Conservation (phyloP, 2,329 filamentous ascomycete species). For the Lasiodiplodia citricola region DNA sequence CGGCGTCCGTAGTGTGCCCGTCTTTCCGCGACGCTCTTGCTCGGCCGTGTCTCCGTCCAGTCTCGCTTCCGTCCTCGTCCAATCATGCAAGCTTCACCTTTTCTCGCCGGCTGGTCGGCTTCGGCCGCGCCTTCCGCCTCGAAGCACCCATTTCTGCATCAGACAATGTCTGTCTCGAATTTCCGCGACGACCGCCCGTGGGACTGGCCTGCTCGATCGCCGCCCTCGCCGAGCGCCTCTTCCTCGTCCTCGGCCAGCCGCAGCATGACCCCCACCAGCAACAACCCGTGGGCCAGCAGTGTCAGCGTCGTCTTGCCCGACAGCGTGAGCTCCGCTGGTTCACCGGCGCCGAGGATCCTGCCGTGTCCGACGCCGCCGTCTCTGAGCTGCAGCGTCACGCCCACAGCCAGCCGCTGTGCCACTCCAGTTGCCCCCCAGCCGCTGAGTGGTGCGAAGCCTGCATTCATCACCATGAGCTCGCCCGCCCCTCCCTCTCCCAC, state of each 20-base stretch:
- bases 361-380: constrained; percentile 25
- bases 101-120: constrained; percentile 16
- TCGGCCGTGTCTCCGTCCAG: constrained; percentile 14
- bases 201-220: constrained; percentile 38
- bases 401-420: constrained; percentile 45
- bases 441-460: constrained; percentile 10
- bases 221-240: constrained; percentile 46
- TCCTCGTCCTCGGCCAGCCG: constrained; percentile 46
- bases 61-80: not conserved
- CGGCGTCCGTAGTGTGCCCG: not conserved
- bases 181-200: constrained; percentile 45
- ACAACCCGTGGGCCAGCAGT: constrained; percentile 45
- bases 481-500: constrained; percentile 7
- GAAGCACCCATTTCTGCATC: constrained; percentile 41
- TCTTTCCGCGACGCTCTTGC: not conserved
- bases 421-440: constrained; percentile 33
- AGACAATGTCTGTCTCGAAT: constrained; percentile 48
- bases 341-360: constrained; percentile 22
- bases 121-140: not conserved
- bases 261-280: constrained; percentile 45
- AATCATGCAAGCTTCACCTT: constrained; percentile 24
- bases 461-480: constrained; percentile 23
- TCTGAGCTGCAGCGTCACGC: constrained; percentile 30
- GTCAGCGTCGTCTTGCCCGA: constrained; percentile 34
- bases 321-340: constrained; percentile 32